phyloP scores from a whole-genome alignment of 2,329 filamentous ascomycete species.

The Fusarium illudens region DNA sequence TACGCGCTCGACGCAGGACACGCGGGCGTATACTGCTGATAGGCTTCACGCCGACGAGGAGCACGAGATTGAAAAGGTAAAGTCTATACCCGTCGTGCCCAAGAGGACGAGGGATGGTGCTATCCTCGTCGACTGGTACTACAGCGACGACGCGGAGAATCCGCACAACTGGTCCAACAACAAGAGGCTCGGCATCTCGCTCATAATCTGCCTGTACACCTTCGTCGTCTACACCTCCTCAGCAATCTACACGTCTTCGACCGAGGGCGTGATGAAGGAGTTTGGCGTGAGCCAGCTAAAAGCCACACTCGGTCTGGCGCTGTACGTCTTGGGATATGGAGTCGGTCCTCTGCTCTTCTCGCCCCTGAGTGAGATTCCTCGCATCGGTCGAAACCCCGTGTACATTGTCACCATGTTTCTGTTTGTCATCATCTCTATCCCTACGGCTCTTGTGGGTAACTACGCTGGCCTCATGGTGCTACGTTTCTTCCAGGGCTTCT shows the following conservation, averaged over 20 bases:
- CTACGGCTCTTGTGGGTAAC: conserved; percentile 69
- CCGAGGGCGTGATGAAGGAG: conserved; percentile 57
- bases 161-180: conserved; percentile 62
- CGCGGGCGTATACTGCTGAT: conserved; percentile 29
- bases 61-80: conserved; percentile 51
- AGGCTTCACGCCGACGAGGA: conserved; percentile 45
- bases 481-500: conserved; percentile 72
- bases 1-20: conserved; percentile 38
- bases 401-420: conserved; percentile 74
- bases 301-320: conserved; percentile 65
- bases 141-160: conserved; percentile 63
- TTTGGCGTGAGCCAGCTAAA: conserved; percentile 62
- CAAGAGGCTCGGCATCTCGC: conserved; percentile 53
- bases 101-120: conserved; percentile 58
- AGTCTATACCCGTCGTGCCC: conserved; percentile 60
- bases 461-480: conserved; percentile 70
- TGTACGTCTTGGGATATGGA: conserved; percentile 72
- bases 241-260: conserved; percentile 58
- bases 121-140: conserved; percentile 64
- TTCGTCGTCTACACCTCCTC: conserved; percentile 65
- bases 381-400: conserved; percentile 72
- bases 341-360: conserved; percentile 72
- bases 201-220: conserved; percentile 64
- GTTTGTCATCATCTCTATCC: conserved; percentile 73
- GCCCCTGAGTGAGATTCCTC: conserved; percentile 71